These are phyloP conservation scores for Termitomyces sp. DNA, from an alignment of 768 basidiomycete genomes.

Conservation along the genomic window DNA sequence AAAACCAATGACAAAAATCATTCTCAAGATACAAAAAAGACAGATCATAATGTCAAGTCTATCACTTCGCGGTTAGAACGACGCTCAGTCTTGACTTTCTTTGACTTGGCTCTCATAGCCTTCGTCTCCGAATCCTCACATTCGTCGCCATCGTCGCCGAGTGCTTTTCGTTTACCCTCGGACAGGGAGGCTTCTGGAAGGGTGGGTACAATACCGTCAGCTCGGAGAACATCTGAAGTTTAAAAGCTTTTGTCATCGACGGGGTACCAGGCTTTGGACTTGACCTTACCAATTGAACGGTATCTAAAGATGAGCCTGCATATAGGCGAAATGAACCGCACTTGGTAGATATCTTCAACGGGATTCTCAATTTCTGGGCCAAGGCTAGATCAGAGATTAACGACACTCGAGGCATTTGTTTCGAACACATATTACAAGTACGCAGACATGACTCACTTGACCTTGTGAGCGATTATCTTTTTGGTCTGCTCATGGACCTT, in stretches of 20 bases:
- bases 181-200: neutral
- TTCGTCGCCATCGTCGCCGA: too few species aligned
- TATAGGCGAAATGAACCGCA: neutral
- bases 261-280: neutral
- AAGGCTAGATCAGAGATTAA: neutral
- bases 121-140: neutral
- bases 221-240: neutral
- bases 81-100: neutral
- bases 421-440: neutral
- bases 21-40: neutral
- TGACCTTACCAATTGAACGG: neutral
- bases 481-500: neutral
- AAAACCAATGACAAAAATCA: neutral
- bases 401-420: neutral
- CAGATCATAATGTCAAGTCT: neutral
- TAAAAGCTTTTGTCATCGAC: neutral
- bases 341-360: neutral
- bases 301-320: neutral
- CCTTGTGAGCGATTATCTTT: conserved; percentile 17
- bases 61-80: neutral
- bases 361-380: neutral
- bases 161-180: neutral
- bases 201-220: neutral
- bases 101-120: neutral
- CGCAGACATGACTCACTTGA: conserved; percentile 13